Base-by-base conservation (phyloP, 116 monocot genomes). In the Iris pallida region DNA sequence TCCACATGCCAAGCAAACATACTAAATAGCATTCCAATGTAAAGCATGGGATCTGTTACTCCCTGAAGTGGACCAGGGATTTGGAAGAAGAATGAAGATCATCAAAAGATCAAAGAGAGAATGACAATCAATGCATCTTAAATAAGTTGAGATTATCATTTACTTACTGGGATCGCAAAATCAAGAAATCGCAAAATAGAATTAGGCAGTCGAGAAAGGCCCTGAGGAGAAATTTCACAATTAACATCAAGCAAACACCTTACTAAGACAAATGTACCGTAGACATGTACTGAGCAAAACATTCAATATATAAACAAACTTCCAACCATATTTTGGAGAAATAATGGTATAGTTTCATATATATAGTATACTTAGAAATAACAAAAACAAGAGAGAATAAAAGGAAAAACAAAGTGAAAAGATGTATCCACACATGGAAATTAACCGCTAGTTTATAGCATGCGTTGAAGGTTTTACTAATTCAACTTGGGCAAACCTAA, bases 1-100 rank as follows among this genome's bases (percentile, higher is more conserved):
- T 95, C 95, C 40, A 95, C 95, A 80, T 91, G 91, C 91, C 95
- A 95, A 16, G 95, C 90, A 74, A 91, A 95, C 81, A 95, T 88
- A 63, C 91, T 95, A 61, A 95, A 95, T 42, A 95, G 81, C 95
- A 95, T 95, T 47, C 95, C 95, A 61, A 95, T 91, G 78, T 95
- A 95, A 64, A 95, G 91, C 91, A 95, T 95, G 47, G 95, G 91
- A 65, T 95, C 95, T 20, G 95, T 95, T 44, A 95, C 86, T 73
- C 95, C 95, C 95, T 95, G 81, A 20, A 57, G 68, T 49, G 64
- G 18, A 47, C 11, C 46, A 47, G 64, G 47, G 41, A 17, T 16
- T 64, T 64, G 47, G 7, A 15, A 30, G 30, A 41, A 64, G 64
- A 47, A 18, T 18, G 44, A 61, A 43, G 7, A 9, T 7, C 7